Evolutionary conservation across 208 protist genomes (phyloP).

Genomic region (Endotrypanum monterogeii): DNA sequence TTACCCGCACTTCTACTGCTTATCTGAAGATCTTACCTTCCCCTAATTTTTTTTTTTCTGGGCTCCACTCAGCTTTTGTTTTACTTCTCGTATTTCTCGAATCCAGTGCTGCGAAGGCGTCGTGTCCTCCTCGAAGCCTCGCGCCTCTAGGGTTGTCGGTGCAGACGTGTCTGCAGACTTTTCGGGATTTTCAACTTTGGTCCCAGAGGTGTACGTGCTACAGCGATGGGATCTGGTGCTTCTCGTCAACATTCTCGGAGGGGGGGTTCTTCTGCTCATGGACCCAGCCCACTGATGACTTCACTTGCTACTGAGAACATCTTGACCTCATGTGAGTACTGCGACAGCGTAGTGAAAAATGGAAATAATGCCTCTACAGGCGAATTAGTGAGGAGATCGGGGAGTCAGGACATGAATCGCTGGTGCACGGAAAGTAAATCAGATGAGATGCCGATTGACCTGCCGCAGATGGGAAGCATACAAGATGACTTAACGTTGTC

Average conservation of each 20-base stretch:
- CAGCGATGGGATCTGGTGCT: constrained; percentile 21
- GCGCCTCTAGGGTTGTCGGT: not conserved
- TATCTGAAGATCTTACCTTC: not conserved
- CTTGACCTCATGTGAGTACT: not conserved
- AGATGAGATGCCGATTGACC: not conserved
- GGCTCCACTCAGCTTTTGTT: not conserved
- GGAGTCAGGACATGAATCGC: constrained; percentile 10
- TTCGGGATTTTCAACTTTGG: not conserved
- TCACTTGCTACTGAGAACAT: constrained; percentile 9
- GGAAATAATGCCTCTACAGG: constrained; percentile 7
- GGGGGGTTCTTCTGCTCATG: not conserved
- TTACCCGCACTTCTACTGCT: not conserved
- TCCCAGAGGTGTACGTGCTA: not conserved
- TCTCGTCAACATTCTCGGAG: constrained; percentile 2
- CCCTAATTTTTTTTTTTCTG: not conserved
- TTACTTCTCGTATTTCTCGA: not conserved
- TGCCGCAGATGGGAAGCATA: not conserved
- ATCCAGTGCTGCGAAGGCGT: not conserved
- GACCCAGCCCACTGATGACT: not conserved
- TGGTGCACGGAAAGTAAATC: constrained; percentile 1
- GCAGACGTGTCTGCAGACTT: not conserved
- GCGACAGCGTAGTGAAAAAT: not conserved
- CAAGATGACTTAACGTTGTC: not conserved
- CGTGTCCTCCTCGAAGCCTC: not conserved
- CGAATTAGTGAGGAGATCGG: constrained; percentile 3